Conservation (phyloP, 1,284 basidiomycete genomes). For the Ganoderma sinense region DNA sequence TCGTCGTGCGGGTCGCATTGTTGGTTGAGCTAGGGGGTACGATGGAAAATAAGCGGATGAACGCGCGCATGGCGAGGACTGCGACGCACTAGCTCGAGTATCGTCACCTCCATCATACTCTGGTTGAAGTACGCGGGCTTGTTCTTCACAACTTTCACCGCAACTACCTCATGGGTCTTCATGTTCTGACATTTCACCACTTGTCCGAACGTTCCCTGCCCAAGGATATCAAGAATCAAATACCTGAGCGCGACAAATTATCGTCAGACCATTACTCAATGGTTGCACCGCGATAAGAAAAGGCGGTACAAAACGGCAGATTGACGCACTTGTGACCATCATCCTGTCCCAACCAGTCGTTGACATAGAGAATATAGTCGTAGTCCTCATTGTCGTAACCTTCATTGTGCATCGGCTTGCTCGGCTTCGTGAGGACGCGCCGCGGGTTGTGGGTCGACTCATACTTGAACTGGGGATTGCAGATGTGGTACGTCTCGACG, state of each 20-base stretch:
- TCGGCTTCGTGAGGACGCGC: conserved; percentile 94
- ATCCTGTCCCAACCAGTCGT: conserved; percentile 92
- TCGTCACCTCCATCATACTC: conserved; percentile 99
- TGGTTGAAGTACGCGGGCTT: conserved; percentile 99
- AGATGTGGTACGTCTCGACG: conserved; percentile 89
- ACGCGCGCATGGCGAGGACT: not conserved
- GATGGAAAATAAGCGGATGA: not conserved
- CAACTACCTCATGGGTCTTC: conserved; percentile 98
- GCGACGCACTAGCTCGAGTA: conserved; percentile 86
- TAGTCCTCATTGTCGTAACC: conserved; percentile 98
- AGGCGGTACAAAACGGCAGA: conserved; percentile 13
- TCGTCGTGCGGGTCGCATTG: conserved; percentile 93
- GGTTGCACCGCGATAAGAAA: not conserved
- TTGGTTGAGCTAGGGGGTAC: conserved; percentile 81
- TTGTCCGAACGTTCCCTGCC: conserved; percentile 98
- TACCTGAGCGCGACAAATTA: conserved; percentile 63
- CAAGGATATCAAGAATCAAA: conserved; percentile 96
- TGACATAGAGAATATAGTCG: conserved; percentile 97
- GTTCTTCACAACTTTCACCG: conserved; percentile 99
- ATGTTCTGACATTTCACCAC: conserved; percentile 99
- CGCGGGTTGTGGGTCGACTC: conserved; percentile 93
- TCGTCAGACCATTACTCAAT: not conserved
- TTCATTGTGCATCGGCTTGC: conserved; percentile 92
- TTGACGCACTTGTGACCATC: conserved; percentile 86
- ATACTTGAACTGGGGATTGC: conserved; percentile 93